These are phyloP conservation scores for Solanum appendiculatum DNA, from an alignment of 257 asterid species.

Conservation along the genomic window DNA sequence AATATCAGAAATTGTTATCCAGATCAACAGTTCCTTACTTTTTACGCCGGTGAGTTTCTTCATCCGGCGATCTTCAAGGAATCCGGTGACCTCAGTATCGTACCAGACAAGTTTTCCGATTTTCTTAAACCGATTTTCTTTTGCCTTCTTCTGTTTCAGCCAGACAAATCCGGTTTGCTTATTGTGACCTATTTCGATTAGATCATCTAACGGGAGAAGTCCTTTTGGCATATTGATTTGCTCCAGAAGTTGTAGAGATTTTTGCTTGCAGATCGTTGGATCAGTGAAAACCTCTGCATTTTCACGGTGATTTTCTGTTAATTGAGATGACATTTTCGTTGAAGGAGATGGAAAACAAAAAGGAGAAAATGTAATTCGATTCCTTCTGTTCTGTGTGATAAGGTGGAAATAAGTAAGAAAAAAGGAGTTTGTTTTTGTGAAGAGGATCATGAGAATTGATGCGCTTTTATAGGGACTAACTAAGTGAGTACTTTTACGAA, in stretches of 20 bases:
- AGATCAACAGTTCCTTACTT: slow-evolving; percentile 64
- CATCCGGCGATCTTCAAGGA: slow-evolving; percentile 61
- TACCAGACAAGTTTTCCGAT: slow-evolving; percentile 49
- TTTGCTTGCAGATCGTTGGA: slow-evolving; percentile 35
- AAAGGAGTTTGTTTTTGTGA: background rate
- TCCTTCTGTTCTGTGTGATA: background rate
- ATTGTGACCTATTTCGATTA: slow-evolving; percentile 54
- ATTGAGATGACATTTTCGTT: slow-evolving; percentile 28
- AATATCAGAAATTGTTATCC: slow-evolving; percentile 52
- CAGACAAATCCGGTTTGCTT: slow-evolving; percentile 52
- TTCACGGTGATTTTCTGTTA: slow-evolving; percentile 35
- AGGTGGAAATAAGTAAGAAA: background rate
- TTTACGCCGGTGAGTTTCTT: slow-evolving; percentile 60
- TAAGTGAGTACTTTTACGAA: background rate
- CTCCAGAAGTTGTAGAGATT: slow-evolving; percentile 46
- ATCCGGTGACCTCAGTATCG: slow-evolving; percentile 56
- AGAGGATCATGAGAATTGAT: background rate
- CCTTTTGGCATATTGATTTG: slow-evolving; percentile 56
- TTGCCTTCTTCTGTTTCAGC: slow-evolving; percentile 57
- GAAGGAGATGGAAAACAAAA: background rate
- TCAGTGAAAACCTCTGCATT: slow-evolving; percentile 55
- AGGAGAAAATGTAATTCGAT: no score
- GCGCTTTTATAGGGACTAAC: background rate
- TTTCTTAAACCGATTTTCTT: slow-evolving; percentile 39
- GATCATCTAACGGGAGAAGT: slow-evolving; percentile 59